Base-by-base conservation (phyloP, 805 yeast genomes). In the Saccharomycopsis sp. region DNA sequence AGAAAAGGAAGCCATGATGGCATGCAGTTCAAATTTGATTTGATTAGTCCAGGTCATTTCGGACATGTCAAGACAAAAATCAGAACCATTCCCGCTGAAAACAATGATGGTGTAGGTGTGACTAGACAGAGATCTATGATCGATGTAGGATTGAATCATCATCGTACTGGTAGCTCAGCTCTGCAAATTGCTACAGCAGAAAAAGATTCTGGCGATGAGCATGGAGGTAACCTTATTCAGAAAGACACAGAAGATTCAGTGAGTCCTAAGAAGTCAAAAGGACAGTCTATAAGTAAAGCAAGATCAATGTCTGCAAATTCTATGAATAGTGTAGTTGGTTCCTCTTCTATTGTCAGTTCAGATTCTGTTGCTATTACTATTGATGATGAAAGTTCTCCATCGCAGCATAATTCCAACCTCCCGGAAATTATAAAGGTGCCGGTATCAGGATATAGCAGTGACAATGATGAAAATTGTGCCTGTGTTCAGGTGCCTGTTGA, bases 101-200 rank as follows among this genome's bases (percentile, higher is more conserved):
- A 44, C 12, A 19, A 8, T 7, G 19, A n/a, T 17, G 49, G 22
- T 5, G 22, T 44, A 7, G 49, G 49, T 17, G 22, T 44, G 9
- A n/a, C 49, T 44, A 44, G 49, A 19, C 19, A 44, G 22, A 44
- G 49, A 44, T 44, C 49, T 19, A 44, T 44, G 49, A 44, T 44
- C 12, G 49, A 44, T 5, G 49, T 44, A 7, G 49, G 49, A 12
- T 44, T 44, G 12, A 44, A 7, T 44, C 49, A 35, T n/a, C n/a
- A 29, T 29, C 38, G 38, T 29, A 7, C 38, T 29, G 38, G 12
- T 12, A 29, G 38, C 12, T 29, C 12, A 29, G 5, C 38, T 5
- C 38, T 29, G 38, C 38, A 29, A 29, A 29, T 7, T 29, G 38
- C 38, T 29, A 7, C 38, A 12, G 38, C 38, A 12, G 38, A 29